A percentile compares a stretch with the other conserved stretches of the same genome.
Conservation (phyloP, 202 grass and related monocot species). For the Cymbopogon flexuosus region DNA sequence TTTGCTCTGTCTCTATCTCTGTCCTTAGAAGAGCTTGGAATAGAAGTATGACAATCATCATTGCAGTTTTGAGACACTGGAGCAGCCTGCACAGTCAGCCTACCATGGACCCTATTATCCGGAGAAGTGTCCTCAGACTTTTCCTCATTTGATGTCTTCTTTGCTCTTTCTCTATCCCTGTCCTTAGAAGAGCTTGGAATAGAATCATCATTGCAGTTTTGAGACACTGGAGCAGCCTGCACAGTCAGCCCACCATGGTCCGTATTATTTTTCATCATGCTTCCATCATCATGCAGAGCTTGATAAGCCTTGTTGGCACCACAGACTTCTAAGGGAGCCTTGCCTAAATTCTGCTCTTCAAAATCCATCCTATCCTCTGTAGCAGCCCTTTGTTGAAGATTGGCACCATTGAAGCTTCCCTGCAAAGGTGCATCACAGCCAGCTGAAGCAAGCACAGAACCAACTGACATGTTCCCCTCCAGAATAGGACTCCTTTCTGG, state of each 20-base stretch:
- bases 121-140: too few relatives aligned
- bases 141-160: too few relatives aligned
- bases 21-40: too few relatives aligned
- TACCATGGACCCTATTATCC: not conserved
- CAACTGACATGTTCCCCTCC: slow-evolving; percentile 22
- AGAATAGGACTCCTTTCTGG: slow-evolving; percentile 3
- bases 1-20: too few relatives aligned
- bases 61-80: too few relatives aligned
- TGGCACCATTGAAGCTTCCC: not conserved
- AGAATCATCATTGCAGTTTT: too few relatives aligned
- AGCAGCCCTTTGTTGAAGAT: not conserved
- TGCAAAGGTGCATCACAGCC: not conserved
- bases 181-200: too few relatives aligned
- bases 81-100: not conserved
- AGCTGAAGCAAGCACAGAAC: not conserved
- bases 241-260: not conserved
- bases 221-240: not conserved
- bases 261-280: slow-evolving; percentile 6
- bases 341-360: not conserved
- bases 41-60: not conserved
- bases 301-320: slow-evolving; percentile 17
- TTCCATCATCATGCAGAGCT: slow-evolving; percentile 18
- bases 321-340: not conserved
- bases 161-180: too few relatives aligned
- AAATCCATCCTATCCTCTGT: not conserved